A percentile compares a stretch with the other conserved stretches of the same genome.
phyloP scores from a whole-genome alignment of 2,329 filamentous ascomycete genomes.

The Aureobasidium sp. region DNA sequence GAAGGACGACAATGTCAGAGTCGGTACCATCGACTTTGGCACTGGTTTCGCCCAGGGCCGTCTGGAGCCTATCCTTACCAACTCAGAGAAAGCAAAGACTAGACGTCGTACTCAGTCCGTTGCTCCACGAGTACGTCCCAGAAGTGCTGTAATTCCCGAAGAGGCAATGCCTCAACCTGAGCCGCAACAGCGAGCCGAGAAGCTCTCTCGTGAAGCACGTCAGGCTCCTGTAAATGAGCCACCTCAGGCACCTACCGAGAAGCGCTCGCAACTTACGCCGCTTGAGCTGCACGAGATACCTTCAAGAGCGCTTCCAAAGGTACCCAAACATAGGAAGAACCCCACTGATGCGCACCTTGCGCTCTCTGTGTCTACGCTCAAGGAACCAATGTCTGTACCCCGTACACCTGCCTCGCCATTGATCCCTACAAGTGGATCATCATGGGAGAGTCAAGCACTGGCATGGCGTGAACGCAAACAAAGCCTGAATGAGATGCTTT shows the following conservation, averaged over 20 bases:
- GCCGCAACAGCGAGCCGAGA: neutral
- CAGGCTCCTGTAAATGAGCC: neutral
- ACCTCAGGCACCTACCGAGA: neutral
- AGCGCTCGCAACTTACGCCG: neutral
- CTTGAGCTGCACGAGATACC: neutral
- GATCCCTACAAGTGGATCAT: neutral
- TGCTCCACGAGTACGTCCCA: neutral
- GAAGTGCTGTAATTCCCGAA: neutral
- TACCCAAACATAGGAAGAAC: neutral
- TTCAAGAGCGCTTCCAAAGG: neutral
- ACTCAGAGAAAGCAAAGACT: neutral
- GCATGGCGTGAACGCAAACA: conserved; percentile 25
- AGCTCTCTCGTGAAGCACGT: neutral
- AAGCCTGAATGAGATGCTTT: conserved; percentile 17
- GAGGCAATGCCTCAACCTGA: neutral
- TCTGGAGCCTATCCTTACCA: conserved; percentile 3
- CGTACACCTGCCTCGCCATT: neutral
- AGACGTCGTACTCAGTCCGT: conserved; percentile 12
- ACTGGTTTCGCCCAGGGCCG: conserved; percentile 10
- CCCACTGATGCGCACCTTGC: neutral
- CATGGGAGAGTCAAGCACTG: conserved; percentile 25
- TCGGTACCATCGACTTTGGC: conserved; percentile 13
- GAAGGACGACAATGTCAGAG: neutral
- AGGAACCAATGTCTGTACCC: neutral
- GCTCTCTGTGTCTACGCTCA: neutral